Evolutionary conservation across 805 yeast genomes (phyloP), one percentile per base, ranked within the genome.

Genomic region (Yarrowia divulgata): DNA sequence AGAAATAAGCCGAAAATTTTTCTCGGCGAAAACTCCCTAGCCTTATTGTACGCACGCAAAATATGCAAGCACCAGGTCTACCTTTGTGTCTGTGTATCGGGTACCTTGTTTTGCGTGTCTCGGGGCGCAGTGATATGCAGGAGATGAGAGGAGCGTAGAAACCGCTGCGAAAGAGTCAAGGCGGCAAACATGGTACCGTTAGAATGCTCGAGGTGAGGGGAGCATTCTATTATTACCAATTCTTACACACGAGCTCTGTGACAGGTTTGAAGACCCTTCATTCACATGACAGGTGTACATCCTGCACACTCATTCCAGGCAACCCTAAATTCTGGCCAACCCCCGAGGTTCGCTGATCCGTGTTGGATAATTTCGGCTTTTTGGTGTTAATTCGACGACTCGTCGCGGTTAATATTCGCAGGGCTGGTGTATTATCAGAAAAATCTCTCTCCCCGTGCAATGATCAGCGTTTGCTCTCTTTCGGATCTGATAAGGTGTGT

Each of bases 81-180:
- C 50, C 34, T 23, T 46, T 46, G 8, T 12, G 10, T 42, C 14
- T 45, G 14, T 14, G 34, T 34, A 42, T 23, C 46, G 46, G 49
- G 29, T 45, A 45, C 16, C 49, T 19, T 19, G 13, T 19, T 19
- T 39, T 39, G 16, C 2, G n/a, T 6, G 42, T 39, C 29, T 19
- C 29, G 29, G 29, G 49, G 49, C 32, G 49, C 49, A 10, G 49
- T 23, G 52, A 23, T 8, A 48, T 48, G 52, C 52, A 48, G 35
- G 52, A 48, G 18, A 14, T 19, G 18, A 3, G 8, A 5, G 13
- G 16, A 14, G 52, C 52, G 7, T 48, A 6, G 37, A 14, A 6
- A 2, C 12, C 8, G 37, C 12, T 16, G 9, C 52, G 12, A 37
- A 16, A 13, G 8, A 14, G 52, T 9, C 29, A 9, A 2, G 18